phyloP scores from a whole-genome alignment of 371 early-diverging fungal species.

The Neoconidiobolus thromboides region DNA sequence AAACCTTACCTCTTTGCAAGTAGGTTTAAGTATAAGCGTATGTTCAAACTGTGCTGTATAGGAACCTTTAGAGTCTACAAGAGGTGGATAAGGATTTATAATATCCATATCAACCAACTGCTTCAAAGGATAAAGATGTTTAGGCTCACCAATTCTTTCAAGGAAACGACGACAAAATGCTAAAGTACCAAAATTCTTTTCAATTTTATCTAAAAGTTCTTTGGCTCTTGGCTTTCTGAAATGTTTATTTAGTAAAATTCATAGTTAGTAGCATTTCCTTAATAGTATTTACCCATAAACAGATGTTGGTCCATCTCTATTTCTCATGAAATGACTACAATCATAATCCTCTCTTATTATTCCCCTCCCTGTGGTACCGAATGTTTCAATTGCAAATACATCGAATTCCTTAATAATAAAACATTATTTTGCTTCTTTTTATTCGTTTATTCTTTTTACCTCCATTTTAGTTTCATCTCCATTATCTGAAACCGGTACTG shows the following conservation, averaged over 20 bases:
- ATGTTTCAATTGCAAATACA: conserved; percentile 97
- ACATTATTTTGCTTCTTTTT: not conserved
- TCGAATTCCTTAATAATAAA: conserved; percentile 56
- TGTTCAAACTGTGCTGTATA: conserved; percentile 99
- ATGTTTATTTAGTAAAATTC: conserved; percentile 13
- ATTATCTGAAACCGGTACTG: conserved; percentile 88
- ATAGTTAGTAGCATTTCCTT: not conserved
- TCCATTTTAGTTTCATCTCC: conserved; percentile 91
- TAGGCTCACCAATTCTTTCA: conserved; percentile 77
- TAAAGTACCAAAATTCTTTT: conserved; percentile 87
- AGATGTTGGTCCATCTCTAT: conserved; percentile 28
- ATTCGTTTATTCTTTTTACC: conserved; percentile 10
- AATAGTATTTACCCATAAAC: not conserved
- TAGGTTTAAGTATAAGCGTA: conserved; percentile 80
- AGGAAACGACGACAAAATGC: conserved; percentile 97
- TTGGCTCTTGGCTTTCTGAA: conserved; percentile 52
- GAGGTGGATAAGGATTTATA: conserved; percentile 87
- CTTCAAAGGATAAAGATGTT: conserved; percentile 68
- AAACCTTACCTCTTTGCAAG: conserved; percentile 57
- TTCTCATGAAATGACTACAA: conserved; percentile 87
- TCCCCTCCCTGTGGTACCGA: conserved; percentile 97
- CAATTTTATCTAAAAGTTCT: conserved; percentile 69
- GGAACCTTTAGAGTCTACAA: conserved; percentile 77
- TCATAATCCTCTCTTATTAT: conserved; percentile 83
- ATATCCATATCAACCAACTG: conserved; percentile 73